Evolutionary conservation across 2,329 filamentous ascomycete genomes (phyloP).

Genomic region (Arachnomyces sp.): DNA sequence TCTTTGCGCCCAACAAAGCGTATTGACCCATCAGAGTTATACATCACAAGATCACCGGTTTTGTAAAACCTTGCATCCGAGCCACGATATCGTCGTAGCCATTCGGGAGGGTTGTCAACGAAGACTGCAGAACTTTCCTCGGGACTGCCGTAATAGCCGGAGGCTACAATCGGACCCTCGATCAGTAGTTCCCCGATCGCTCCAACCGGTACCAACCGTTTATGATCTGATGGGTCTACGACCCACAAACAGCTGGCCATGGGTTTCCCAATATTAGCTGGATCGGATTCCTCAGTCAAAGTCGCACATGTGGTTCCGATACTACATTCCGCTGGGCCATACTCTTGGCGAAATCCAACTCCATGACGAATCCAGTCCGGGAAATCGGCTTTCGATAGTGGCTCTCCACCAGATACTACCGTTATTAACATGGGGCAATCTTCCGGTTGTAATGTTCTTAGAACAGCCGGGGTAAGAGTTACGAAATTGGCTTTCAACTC

Average conservation of each 20-base stretch:
- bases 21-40: slow-evolving; percentile 14
- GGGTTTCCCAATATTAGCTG: slow-evolving; percentile 26
- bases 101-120: slow-evolving; percentile 13
- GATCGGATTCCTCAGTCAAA: no score
- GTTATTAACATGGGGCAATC: slow-evolving; percentile 30
- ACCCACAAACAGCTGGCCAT: slow-evolving; percentile 30
- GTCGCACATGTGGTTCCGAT: slow-evolving; percentile 24
- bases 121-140: slow-evolving; percentile 19
- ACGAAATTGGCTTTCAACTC: background rate
- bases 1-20: slow-evolving; percentile 28
- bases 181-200: slow-evolving; percentile 36
- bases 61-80: no score
- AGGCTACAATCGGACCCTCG: slow-evolving; percentile 26
- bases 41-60: no score
- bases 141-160: slow-evolving; percentile 21
- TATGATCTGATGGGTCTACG: slow-evolving; percentile 27
- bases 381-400: slow-evolving; percentile 18
- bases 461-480: slow-evolving; percentile 6
- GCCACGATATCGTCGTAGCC: no score
- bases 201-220: slow-evolving; percentile 29
- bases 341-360: slow-evolving; percentile 30
- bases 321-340: slow-evolving; percentile 34
- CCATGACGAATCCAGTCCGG: slow-evolving; percentile 27
- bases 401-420: slow-evolving; percentile 21
- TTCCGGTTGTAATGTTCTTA: slow-evolving; percentile 28